These are phyloP conservation scores for Penicillium brevicompactum DNA, from an alignment of 2,329 filamentous ascomycete species.

Conservation along the genomic window DNA sequence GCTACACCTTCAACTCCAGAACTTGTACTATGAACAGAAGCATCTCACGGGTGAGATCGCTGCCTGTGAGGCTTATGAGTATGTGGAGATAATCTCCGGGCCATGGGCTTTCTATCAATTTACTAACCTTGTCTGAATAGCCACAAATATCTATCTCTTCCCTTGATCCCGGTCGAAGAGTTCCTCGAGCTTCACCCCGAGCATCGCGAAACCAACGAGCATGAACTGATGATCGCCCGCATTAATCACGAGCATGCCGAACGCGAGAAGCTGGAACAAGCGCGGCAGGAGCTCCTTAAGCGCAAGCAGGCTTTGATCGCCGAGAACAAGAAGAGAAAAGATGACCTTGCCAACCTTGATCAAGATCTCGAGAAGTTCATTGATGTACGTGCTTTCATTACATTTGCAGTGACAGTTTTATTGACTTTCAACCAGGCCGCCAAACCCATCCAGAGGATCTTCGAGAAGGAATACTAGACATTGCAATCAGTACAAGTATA, in stretches of 20 bases:
- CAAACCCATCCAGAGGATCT: constrained; percentile 83
- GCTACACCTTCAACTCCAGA: constrained; percentile 89
- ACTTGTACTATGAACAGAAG: constrained; percentile 93
- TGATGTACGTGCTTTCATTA: constrained; percentile 60
- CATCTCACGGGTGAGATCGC: constrained; percentile 87
- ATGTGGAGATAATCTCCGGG: constrained; percentile 41
- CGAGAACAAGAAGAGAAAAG: constrained; percentile 89
- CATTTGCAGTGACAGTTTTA: background rate
- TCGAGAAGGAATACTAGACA: constrained; percentile 68
- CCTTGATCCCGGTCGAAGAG: constrained; percentile 79
- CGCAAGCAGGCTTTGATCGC: constrained; percentile 69
- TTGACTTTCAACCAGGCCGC: constrained; percentile 61
- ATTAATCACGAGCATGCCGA: constrained; percentile 89
- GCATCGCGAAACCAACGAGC: constrained; percentile 70
- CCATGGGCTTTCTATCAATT: constrained; percentile 3
- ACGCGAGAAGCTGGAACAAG: constrained; percentile 80
- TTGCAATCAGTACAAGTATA: constrained; percentile 5
- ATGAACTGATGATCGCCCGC: constrained; percentile 81
- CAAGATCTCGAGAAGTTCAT: constrained; percentile 93
- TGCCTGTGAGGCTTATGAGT: constrained; percentile 91
- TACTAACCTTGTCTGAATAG: constrained; percentile 15
- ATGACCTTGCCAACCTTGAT: constrained; percentile 88
- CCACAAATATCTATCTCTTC: constrained; percentile 84
- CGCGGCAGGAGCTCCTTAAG: constrained; percentile 74
- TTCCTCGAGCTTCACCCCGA: constrained; percentile 79